Percentiles rank a stretch among this genome's conserved stretches.
Evolutionary conservation across 2,329 filamentous ascomycete species (phyloP).

Genomic region (Pyricularia sp.): DNA sequence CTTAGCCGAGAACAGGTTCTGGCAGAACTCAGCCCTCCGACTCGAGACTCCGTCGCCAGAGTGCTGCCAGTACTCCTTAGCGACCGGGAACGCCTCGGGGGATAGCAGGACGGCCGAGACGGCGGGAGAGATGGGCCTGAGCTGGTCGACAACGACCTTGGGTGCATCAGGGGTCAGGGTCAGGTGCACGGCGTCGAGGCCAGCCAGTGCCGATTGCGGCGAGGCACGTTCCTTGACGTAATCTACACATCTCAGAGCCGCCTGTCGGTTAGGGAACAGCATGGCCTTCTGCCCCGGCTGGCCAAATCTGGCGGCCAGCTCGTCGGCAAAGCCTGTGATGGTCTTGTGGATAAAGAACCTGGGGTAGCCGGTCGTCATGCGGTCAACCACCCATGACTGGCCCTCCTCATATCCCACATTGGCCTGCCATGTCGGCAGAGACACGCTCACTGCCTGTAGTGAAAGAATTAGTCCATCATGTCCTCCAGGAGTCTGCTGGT

Average conservation of each 20-base stretch:
- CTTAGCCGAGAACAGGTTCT: constrained; percentile 62
- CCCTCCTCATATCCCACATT: constrained; percentile 95
- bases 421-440: constrained; percentile 82
- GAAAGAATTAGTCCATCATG: neutral
- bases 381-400: constrained; percentile 72
- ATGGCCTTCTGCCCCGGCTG: constrained; percentile 58
- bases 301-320: constrained; percentile 58
- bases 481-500: neutral
- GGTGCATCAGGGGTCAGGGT: constrained; percentile 46
- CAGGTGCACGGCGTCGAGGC: constrained; percentile 51
- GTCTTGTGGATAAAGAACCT: constrained; percentile 88
- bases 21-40: constrained; percentile 82
- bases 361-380: constrained; percentile 87
- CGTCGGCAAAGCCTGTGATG: constrained; percentile 63
- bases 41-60: constrained; percentile 89
- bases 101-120: constrained; percentile 67
- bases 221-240: constrained; percentile 58
- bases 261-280: constrained; percentile 66
- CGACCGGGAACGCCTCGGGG: constrained; percentile 54
- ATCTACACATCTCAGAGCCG: constrained; percentile 62
- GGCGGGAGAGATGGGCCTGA: constrained; percentile 46
- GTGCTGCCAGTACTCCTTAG: constrained; percentile 98
- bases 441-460: constrained; percentile 82
- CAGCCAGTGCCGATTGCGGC: constrained; percentile 36
- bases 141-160: constrained; percentile 33